Conservation (phyloP, 306 rosid genomes). For the Urtica urens region DNA sequence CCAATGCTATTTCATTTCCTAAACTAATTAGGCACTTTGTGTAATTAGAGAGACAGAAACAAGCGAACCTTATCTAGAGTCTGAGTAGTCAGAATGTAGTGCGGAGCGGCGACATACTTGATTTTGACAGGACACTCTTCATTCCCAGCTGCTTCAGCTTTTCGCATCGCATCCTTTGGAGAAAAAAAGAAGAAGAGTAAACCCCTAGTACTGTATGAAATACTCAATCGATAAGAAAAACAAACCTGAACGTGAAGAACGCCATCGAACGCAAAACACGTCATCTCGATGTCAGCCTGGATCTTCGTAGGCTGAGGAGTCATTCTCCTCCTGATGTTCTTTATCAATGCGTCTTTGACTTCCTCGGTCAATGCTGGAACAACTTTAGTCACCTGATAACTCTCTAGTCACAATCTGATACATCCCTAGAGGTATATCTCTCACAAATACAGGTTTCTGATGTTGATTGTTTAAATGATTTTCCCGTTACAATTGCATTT, state of each 20-base stretch:
- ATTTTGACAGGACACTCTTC: conserved; percentile 92
- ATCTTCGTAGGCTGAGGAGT: conserved; percentile 97
- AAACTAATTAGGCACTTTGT: no score
- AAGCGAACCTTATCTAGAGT: conserved; percentile 93
- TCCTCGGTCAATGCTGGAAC: conserved; percentile 85
- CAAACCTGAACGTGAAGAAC: conserved; percentile 88
- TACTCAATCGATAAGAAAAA: no score
- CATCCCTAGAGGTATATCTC: no score
- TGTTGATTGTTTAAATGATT: no score
- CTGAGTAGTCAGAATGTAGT: conserved; percentile 89
- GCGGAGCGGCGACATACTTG: conserved; percentile 96
- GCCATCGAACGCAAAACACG: conserved; percentile 94
- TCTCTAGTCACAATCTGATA: conserved; percentile 7
- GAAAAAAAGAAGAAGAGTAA: conserved; percentile 1
- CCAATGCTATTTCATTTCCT: no score
- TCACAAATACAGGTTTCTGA: no score
- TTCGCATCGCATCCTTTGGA: conserved; percentile 84
- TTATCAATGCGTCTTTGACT: conserved; percentile 67
- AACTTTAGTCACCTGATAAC: conserved; percentile 52
- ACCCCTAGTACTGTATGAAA: no score
- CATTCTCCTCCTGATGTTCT: conserved; percentile 85
- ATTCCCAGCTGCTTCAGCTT: conserved; percentile 92
- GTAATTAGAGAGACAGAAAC: no score
- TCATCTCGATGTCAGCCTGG: conserved; percentile 94
- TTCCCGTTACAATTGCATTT: no score